Evolutionary conservation across 768 basidiomycete genomes (phyloP).

Genomic region (Lyophyllum semitale): DNA sequence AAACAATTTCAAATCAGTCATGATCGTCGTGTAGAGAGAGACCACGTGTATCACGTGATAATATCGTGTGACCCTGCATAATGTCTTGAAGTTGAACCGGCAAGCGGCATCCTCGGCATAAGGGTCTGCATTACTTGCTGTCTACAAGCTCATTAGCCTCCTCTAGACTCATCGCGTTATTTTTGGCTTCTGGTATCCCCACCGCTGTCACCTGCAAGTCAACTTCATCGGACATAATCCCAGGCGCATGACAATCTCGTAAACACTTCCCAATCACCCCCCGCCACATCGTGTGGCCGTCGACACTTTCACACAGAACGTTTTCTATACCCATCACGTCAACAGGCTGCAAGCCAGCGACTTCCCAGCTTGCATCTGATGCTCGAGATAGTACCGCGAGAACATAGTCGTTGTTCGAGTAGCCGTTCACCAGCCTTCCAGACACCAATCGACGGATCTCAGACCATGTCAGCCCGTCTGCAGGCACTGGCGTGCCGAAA

Average conservation of each 20-base stretch:
- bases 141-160: constrained; percentile 7
- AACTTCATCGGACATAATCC: constrained; percentile 37
- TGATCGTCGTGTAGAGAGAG: neutral
- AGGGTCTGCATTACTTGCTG: neutral
- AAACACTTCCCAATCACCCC: constrained; percentile 49
- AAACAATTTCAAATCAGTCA: neutral
- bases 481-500: constrained; percentile 51
- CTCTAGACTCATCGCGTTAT: constrained; percentile 14
- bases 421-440: constrained; percentile 58
- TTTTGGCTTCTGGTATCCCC: constrained; percentile 12
- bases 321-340: constrained; percentile 56
- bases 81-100: no score
- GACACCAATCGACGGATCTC: constrained; percentile 48
- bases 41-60: constrained; percentile 13
- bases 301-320: constrained; percentile 45
- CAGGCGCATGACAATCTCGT: constrained; percentile 38
- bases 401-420: constrained; percentile 52
- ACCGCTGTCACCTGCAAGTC: constrained; percentile 33
- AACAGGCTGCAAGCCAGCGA: constrained; percentile 52
- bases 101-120: neutral
- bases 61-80: constrained; percentile 4
- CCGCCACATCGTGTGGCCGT: constrained; percentile 53
- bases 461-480: constrained; percentile 43
- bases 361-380: constrained; percentile 47
- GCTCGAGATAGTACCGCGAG: constrained; percentile 52